Percentiles rank a stretch among this genome's conserved stretches.
Conservation (phyloP, 805 yeast genomes). For the Candida xiaguanensis region DNA sequence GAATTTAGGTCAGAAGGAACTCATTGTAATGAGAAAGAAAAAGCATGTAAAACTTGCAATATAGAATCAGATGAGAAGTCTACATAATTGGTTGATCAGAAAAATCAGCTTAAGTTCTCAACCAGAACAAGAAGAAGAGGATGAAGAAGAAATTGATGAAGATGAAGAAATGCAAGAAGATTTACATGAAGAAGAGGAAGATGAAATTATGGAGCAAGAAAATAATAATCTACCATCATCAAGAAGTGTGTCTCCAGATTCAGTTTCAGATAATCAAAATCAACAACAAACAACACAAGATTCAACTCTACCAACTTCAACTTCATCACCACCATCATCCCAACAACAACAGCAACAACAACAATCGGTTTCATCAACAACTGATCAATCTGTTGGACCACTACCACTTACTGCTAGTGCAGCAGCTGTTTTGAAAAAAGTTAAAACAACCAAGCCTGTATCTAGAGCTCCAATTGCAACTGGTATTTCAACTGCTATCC, state of each 20-base stretch:
- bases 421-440: conserved; percentile 10
- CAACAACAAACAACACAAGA: conserved; percentile 16
- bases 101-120: not conserved
- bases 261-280: conserved; percentile 30
- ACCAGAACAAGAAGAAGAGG: conserved; percentile 8
- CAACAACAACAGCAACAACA: conserved; percentile 1
- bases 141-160: conserved; percentile 17
- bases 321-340: conserved; percentile 12
- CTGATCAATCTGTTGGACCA: conserved; percentile 8
- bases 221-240: conserved; percentile 32
- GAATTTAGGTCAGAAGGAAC: too few relatives aligned
- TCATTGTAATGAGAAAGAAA: too few relatives aligned
- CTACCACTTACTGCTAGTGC: conserved; percentile 10
- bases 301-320: conserved; percentile 26
- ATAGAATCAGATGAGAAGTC: too few relatives aligned
- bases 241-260: conserved; percentile 42
- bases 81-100: too few relatives aligned
- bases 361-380: conserved; percentile 9
- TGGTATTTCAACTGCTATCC: conserved; percentile 74
- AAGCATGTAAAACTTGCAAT: too few relatives aligned
- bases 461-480: conserved; percentile 57
- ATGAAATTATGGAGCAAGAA: too few relatives aligned
- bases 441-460: conserved; percentile 33
- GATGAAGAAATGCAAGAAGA: conserved; percentile 16
- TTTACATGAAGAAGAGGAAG: too few relatives aligned